Evolutionary conservation across 1,284 basidiomycete genomes (phyloP).

Genomic region (Cystobasidium sp.): DNA sequence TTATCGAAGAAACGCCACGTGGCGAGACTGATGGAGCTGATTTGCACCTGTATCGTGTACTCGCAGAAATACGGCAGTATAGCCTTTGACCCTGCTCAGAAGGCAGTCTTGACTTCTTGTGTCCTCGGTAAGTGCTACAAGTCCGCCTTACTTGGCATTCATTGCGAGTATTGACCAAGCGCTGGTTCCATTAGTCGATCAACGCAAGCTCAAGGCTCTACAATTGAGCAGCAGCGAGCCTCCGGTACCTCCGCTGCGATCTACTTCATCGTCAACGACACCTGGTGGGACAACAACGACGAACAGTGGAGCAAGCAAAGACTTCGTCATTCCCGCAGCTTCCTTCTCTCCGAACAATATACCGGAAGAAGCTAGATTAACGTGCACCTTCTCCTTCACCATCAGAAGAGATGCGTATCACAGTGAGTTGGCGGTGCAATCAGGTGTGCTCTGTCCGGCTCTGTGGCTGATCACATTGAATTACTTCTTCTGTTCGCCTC

Average conservation of each 20-base stretch:
- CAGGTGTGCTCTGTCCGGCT: neutral
- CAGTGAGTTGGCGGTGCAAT: conserved; percentile 25
- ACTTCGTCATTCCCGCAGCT: conserved; percentile 36
- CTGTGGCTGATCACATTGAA: neutral
- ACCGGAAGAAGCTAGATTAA: conserved; percentile 72
- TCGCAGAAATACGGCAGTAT: conserved; percentile 87
- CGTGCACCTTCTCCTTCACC: conserved; percentile 94
- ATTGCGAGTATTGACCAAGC: neutral
- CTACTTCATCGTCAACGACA: conserved; percentile 8
- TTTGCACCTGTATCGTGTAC: neutral
- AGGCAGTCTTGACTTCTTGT: conserved; percentile 91
- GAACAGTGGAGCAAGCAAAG: conserved; percentile 19
- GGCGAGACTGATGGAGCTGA: conserved; percentile 2
- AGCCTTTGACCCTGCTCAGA: conserved; percentile 78
- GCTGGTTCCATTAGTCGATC: conserved; percentile 48
- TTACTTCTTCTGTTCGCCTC: neutral
- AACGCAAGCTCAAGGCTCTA: conserved; percentile 47
- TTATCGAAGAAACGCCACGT: conserved; percentile 3
- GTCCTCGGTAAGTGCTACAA: conserved; percentile 63
- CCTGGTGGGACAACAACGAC: conserved; percentile 15
- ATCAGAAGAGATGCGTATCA: conserved; percentile 72
- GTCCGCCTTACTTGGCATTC: conserved; percentile 21
- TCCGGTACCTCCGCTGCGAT: conserved; percentile 1
- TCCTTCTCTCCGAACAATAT: conserved; percentile 36
- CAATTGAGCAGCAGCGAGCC: conserved; percentile 18